Base-by-base conservation (phyloP, 2,329 filamentous ascomycete genomes). In the Ophiosphaerella herpotricha region DNA sequence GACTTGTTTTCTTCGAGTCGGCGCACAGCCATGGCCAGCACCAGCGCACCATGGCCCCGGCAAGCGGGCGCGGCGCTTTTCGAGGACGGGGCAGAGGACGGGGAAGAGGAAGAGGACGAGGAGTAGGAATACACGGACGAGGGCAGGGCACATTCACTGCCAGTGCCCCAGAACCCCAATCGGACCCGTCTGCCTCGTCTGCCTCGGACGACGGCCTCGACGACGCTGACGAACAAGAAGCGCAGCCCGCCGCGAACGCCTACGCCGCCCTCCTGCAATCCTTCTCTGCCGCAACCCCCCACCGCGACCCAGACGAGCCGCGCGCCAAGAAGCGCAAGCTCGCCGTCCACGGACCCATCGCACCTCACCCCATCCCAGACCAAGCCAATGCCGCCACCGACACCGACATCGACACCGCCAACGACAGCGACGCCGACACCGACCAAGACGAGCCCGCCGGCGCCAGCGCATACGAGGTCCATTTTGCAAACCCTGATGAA, bases 381-480 rank as follows among this genome's bases (percentile, higher is more conserved):
- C 26, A 29, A 4, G 11, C 26, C 7, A 11, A 29, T 3, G 2
- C 26, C 7, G 26, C 5, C 7, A 29, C 26, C 6, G 26, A 29
- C 11, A 29, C 26, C 26, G 26, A 29, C 26, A 21, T 5, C 18
- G 26, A 8, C 7, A 29, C 6, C 26, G 26, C 5, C 26, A 29
- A 11, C 26, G 26, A 29, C 26, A 37, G 52, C 6, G 48, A 55
- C 6, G 37, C 23, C 3, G 51, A 48, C 12, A 48, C 58, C 3
- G 42, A 47, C 1, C 57, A 55, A 3, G 60, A 66, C 3, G 63
- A n/a, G 70, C 54, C n/a, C 2, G 80, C 83, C 18, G 77, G 75
- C 5, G 75, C 74, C 5, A 89, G 96, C 70, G 88, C 90, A 0
- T 97, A 95, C 65, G 88, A 94, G 56, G 75, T 78, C 7, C 93